Evolutionary conservation across 192 early-diverging fungal genomes (phyloP).

Genomic region (Entophlyctis luteolus): DNA sequence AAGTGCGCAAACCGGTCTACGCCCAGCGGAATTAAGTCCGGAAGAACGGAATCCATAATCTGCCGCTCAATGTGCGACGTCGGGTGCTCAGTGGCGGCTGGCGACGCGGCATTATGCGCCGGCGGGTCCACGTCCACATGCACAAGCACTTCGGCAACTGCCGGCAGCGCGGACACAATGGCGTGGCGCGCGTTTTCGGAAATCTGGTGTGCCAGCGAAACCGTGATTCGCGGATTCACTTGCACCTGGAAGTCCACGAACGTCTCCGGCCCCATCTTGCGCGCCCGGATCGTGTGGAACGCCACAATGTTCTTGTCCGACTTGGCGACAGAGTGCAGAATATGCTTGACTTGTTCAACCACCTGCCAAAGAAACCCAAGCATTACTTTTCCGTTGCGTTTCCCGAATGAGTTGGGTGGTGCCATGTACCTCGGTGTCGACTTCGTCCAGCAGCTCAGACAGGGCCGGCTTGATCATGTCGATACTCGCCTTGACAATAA

Average conservation of each 20-base stretch:
- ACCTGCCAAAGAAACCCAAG: constrained; percentile 24
- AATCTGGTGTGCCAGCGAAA: constrained; percentile 44
- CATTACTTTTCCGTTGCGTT: no score
- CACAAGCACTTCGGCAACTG: constrained; percentile 32
- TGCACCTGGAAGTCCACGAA: constrained; percentile 53
- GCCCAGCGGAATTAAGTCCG: constrained; percentile 13
- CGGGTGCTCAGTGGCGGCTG: constrained; percentile 6
- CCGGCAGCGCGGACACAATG: constrained; percentile 14
- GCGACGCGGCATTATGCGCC: constrained; percentile 2
- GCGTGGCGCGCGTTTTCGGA: constrained; percentile 30
- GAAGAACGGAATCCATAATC: constrained; percentile 2
- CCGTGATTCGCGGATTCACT: constrained; percentile 45
- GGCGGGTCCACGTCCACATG: constrained; percentile 35
- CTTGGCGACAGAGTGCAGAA: constrained; percentile 17
- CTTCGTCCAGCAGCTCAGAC: constrained; percentile 51
- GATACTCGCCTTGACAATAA: constrained; percentile 18
- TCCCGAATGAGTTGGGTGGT: no score
- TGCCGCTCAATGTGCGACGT: constrained; percentile 26
- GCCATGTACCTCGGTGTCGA: constrained; percentile 21
- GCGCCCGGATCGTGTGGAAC: constrained; percentile 46
- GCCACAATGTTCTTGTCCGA: constrained; percentile 38
- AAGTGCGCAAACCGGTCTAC: constrained; percentile 26
- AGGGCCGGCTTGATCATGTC: constrained; percentile 59
- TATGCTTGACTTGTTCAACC: constrained; percentile 27
- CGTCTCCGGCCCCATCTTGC: constrained; percentile 56